Conservation (phyloP, 2,329 filamentous ascomycete genomes). For the Pseudogymnoascus sp. region DNA sequence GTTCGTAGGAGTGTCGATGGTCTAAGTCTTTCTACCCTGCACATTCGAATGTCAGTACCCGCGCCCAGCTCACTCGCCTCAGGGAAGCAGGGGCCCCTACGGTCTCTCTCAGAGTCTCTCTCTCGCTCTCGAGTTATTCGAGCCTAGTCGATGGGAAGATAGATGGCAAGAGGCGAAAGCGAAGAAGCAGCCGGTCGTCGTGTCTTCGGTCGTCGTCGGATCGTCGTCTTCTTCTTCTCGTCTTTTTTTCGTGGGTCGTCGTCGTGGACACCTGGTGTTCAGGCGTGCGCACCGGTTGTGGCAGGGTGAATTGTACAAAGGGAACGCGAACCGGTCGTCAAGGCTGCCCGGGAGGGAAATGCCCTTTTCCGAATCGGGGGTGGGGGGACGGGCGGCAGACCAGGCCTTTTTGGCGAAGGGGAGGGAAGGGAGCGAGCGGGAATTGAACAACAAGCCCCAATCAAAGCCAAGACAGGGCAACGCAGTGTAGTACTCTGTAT, state of each 20-base stretch:
- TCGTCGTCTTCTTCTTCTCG: neutral
- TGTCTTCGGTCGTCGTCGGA: neutral
- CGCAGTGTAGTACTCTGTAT: neutral
- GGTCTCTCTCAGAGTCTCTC: neutral
- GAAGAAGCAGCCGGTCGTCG: neutral
- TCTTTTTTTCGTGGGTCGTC: neutral
- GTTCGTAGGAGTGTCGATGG: neutral
- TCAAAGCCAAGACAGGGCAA: neutral
- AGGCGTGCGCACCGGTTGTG: neutral
- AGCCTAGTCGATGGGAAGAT: neutral
- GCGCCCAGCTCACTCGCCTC: neutral
- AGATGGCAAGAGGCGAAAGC: neutral
- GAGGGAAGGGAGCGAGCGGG: neutral
- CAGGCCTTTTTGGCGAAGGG: neutral
- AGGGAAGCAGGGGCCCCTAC: neutral
- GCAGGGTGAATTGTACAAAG: neutral
- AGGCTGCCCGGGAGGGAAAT: neutral
- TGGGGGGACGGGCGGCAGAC: neutral
- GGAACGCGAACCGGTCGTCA: neutral
- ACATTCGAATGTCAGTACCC: neutral
- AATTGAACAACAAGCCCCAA: neutral
- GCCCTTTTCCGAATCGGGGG: neutral
- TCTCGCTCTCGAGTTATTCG: neutral
- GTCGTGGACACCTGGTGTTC: neutral
- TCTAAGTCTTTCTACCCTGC: neutral